Evolutionary conservation across 1,139 yeast genomes (phyloP), one percentile per base, ranked within the genome.

Genomic region (Candida frijolesensis): DNA sequence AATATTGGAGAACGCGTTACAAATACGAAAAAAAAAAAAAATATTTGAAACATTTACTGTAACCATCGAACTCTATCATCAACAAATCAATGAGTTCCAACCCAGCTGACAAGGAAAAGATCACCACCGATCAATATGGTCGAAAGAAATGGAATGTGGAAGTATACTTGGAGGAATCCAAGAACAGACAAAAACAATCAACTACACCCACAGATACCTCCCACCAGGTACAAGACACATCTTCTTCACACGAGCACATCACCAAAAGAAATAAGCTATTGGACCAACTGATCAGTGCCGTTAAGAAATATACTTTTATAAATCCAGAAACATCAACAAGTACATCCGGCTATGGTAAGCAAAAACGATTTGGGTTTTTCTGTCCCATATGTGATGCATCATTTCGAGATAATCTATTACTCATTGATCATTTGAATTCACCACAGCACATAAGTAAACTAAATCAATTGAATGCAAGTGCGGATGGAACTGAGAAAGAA

Each of bases 321-420:
- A 62, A 63, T 42, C 71, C 73, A 1, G 56, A 60, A 25, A 54
- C 57, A 11, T 44, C 61, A 2, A 48, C 56, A 3, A 39, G 63
- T 1, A 38, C 47, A 15, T 29, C 49, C 11, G 46, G 49, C 5
- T 48, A 29, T 43, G 58, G 58, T 3, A 44, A 49, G 5, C 76
- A 83, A 46, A 90, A 90, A 44, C 78, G 84, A 57, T 87, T 87
- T 57, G 97, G 97, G 2, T 91, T 91, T 65, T 80, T 83, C 59
- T 92, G 98, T 67, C 89, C 87, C 15, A 70, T 83, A 1, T 92
- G 98, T 65, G 82, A 86, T 58, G 67, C 88, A 56, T 86, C 96
- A 1, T 91, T 82, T 67, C 82, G 89, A 61, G 97, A 92, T 65
- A 87, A 87, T 50, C 71, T 90, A 59, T 87, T 90, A 52, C 85